A percentile compares a stretch with the other conserved stretches of the same genome.
phyloP scores from a whole-genome alignment of 306 rosid species.

The Lathyrus tuberosus region DNA sequence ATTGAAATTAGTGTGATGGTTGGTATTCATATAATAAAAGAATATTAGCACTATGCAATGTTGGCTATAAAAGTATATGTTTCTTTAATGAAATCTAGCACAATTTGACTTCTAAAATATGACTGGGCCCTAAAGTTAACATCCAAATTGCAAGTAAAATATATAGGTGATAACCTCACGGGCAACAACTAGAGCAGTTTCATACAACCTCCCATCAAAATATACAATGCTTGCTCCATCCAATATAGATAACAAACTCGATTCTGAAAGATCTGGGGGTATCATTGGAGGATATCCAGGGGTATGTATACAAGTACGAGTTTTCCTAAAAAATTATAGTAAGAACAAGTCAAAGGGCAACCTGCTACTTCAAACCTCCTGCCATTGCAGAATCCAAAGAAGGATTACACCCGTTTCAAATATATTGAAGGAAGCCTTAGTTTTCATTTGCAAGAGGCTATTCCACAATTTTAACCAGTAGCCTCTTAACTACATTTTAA shows the following conservation, averaged over 20 bases:
- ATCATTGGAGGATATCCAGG: slow-evolving; percentile 90
- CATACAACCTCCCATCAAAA: slow-evolving; percentile 73
- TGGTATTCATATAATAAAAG: neutral
- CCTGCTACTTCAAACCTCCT: neutral
- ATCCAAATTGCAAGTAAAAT: slow-evolving; percentile 35
- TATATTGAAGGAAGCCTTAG: neutral
- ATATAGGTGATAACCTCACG: slow-evolving; percentile 68
- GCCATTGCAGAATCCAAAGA: neutral
- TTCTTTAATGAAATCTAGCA: slow-evolving; percentile 29
- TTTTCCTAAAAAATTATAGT: slow-evolving; percentile 64
- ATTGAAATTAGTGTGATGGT: slow-evolving; percentile 8
- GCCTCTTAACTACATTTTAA: slow-evolving; percentile 6
- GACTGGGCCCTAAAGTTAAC: slow-evolving; percentile 16
- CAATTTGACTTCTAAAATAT: slow-evolving; percentile 35
- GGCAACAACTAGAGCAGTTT: slow-evolving; percentile 84
- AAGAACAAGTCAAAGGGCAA: slow-evolving; percentile 33
- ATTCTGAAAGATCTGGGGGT: slow-evolving; percentile 69
- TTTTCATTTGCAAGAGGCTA: slow-evolving; percentile 12
- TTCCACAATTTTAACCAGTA: slow-evolving; percentile 2
- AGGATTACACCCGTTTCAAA: slow-evolving; percentile 2
- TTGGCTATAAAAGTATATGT: neutral
- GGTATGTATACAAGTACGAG: slow-evolving; percentile 92
- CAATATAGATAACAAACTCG: slow-evolving; percentile 68
- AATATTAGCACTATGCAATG: neutral
- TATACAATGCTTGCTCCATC: slow-evolving; percentile 79